Percentiles rank a stretch among this genome's conserved stretches.
These are phyloP conservation scores for Symbiodinium natans DNA, from an alignment of 73 alveolate genomes.

Conservation along the genomic window DNA sequence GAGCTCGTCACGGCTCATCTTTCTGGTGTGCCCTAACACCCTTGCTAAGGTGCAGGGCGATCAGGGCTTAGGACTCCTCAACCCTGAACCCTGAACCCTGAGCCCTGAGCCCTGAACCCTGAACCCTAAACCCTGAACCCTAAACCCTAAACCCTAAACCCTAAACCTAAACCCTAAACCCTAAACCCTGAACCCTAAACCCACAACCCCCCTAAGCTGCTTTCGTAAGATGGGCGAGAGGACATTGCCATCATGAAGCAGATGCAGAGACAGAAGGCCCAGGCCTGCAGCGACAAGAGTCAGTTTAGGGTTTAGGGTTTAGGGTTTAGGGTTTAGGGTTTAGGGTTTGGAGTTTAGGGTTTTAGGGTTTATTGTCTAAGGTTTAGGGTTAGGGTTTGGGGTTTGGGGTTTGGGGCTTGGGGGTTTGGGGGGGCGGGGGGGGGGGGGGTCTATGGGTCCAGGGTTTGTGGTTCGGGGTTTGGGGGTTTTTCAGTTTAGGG, in stretches of 20 bases:
- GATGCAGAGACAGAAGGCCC: background rate
- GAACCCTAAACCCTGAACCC: too few relatives aligned
- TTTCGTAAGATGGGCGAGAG: background rate
- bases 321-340: background rate
- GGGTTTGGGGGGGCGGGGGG: background rate
- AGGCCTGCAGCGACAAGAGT: background rate
- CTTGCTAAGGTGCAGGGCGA: too few relatives aligned
- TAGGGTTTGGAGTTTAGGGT: background rate
- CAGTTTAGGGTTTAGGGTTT: background rate
- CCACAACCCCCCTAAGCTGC: background rate
- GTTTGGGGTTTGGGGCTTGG: background rate
- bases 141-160: background rate
- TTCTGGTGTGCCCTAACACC: too few relatives aligned
- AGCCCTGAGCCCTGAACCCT: too few relatives aligned
- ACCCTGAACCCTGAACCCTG: too few relatives aligned
- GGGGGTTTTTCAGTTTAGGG: background rate
- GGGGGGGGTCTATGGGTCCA: too few relatives aligned
- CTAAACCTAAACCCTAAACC: background rate
- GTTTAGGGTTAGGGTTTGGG: background rate
- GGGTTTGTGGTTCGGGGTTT: background rate
- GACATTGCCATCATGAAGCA: conserved; percentile 17
- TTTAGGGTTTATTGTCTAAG: background rate
- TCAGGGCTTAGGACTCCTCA: too few relatives aligned
- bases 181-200: background rate
- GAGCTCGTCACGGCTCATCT: too few relatives aligned